Conservation (phyloP, 2,329 filamentous ascomycete species). For the Rutstroemia sp. region DNA sequence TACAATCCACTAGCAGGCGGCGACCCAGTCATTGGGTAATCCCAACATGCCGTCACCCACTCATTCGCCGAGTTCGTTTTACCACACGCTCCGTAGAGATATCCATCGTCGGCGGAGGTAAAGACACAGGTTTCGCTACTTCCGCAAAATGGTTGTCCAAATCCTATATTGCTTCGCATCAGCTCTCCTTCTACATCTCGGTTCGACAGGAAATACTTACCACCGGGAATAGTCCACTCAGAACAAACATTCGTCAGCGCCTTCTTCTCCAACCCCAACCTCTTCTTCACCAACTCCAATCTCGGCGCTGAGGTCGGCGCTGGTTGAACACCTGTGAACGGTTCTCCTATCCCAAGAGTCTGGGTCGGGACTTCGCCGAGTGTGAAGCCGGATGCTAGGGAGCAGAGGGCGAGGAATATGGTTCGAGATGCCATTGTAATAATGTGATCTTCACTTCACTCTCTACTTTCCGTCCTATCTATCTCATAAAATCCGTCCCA, state of each 20-base stretch:
- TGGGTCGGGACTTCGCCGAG: conserved; percentile 14
- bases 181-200: not conserved
- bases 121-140: conserved; percentile 20
- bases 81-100: conserved; percentile 21
- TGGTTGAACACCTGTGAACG: conserved; percentile 1
- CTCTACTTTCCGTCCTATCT: too few species aligned
- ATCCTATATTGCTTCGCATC: conserved; percentile 1
- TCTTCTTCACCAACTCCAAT: conserved; percentile 18
- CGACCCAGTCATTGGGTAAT: conserved; percentile 12
- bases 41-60: conserved; percentile 19
- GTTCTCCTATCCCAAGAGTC: conserved; percentile 12
- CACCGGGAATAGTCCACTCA: conserved; percentile 22
- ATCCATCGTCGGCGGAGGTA: conserved; percentile 10
- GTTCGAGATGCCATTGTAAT: too few species aligned
- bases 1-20: conserved; percentile 14
- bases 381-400: not conserved
- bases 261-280: conserved; percentile 13
- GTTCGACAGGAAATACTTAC: not conserved
- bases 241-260: conserved; percentile 16
- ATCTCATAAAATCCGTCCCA: too few species aligned
- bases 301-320: conserved; percentile 16
- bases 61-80: conserved; percentile 14
- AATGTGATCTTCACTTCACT: too few species aligned
- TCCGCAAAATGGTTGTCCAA: conserved; percentile 16
- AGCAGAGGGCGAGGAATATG: too few species aligned